These are phyloP conservation scores for Metschnikowia proteae DNA, from an alignment of 805 yeast species.

Conservation along the genomic window DNA sequence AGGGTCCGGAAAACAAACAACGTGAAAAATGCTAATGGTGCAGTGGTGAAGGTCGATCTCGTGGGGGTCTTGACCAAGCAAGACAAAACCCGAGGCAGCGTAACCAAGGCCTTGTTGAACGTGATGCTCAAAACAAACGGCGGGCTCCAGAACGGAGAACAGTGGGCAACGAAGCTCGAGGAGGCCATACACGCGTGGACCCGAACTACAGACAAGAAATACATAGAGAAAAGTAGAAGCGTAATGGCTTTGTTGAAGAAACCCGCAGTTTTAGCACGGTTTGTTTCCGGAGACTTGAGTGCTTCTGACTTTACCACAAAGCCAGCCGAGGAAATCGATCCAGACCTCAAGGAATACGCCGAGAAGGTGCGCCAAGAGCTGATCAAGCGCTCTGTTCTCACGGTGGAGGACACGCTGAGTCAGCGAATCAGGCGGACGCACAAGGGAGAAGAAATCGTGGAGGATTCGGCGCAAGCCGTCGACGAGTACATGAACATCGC, in stretches of 20 bases:
- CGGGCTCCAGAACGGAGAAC: conserved; percentile 32
- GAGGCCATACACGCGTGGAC: conserved; percentile 39
- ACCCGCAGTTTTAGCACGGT: conserved; percentile 50
- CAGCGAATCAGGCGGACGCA: conserved; percentile 78
- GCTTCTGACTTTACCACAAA: conserved; percentile 58
- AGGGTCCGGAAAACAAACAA: too few relatives aligned
- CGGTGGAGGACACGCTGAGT: conserved; percentile 44
- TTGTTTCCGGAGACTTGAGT: conserved; percentile 51
- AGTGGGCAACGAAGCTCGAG: conserved; percentile 54
- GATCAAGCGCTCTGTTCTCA: conserved; percentile 63
- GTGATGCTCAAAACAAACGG: conserved; percentile 41
- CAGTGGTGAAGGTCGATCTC: not conserved
- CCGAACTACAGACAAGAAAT: conserved; percentile 36
- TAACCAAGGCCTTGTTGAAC: conserved; percentile 47
- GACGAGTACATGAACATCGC: conserved; percentile 28
- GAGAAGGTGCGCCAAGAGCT: conserved; percentile 68
- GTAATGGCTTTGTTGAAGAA: conserved; percentile 63
- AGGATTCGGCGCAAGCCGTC: conserved; percentile 29
- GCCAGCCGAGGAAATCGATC: conserved; percentile 76
- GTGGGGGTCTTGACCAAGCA: conserved; percentile 3
- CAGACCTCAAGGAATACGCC: conserved; percentile 67
- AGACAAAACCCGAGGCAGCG: conserved; percentile 44
- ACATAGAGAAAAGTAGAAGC: conserved; percentile 67
- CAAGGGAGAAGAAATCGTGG: conserved; percentile 83
- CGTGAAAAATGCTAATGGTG: too few relatives aligned